A percentile compares a stretch with the other conserved stretches of the same genome.
These are phyloP conservation scores for Eruca vesicaria DNA, from an alignment of 441 rosid species.

Conservation along the genomic window DNA sequence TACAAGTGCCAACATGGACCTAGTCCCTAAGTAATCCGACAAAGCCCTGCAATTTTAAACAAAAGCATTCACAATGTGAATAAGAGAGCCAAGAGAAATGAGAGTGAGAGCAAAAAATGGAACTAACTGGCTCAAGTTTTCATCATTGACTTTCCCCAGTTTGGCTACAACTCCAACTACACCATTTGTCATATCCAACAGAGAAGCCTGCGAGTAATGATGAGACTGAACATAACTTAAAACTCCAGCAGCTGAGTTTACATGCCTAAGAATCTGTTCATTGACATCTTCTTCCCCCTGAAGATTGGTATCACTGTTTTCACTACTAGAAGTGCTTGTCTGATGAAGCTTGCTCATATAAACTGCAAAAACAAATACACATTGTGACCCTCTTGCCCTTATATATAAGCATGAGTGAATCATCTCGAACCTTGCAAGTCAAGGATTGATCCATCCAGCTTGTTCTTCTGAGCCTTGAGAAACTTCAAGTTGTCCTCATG, in stretches of 20 bases:
- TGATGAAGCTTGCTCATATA: slow-evolving; percentile 59
- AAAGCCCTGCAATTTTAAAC: slow-evolving; percentile 51
- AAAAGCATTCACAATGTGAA: neutral
- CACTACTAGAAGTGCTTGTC: slow-evolving; percentile 30
- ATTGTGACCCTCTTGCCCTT: neutral
- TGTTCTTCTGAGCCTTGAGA: slow-evolving; percentile 49
- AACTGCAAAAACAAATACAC: slow-evolving; percentile 43
- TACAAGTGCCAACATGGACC: slow-evolving; percentile 78
- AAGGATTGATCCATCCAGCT: slow-evolving; percentile 55
- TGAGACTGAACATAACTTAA: slow-evolving; percentile 47
- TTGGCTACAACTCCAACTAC: slow-evolving; percentile 75
- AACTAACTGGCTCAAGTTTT: slow-evolving; percentile 73
- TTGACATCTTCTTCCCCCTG: slow-evolving; percentile 58
- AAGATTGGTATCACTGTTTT: slow-evolving; percentile 29
- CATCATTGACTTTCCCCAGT: slow-evolving; percentile 74
- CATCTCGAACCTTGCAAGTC: slow-evolving; percentile 61
- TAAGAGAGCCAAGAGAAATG: neutral
- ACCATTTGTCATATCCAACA: slow-evolving; percentile 46
- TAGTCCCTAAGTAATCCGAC: slow-evolving; percentile 70
- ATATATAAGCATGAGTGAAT: neutral
- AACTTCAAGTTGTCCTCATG: slow-evolving; percentile 59
- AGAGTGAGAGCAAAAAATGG: neutral
- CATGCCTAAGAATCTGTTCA: slow-evolving; percentile 53
- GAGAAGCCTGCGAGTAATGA: slow-evolving; percentile 45
- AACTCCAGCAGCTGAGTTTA: slow-evolving; percentile 73